Conservation (phyloP, 495 filamentous ascomycete species). For the Physcia stellaris region DNA sequence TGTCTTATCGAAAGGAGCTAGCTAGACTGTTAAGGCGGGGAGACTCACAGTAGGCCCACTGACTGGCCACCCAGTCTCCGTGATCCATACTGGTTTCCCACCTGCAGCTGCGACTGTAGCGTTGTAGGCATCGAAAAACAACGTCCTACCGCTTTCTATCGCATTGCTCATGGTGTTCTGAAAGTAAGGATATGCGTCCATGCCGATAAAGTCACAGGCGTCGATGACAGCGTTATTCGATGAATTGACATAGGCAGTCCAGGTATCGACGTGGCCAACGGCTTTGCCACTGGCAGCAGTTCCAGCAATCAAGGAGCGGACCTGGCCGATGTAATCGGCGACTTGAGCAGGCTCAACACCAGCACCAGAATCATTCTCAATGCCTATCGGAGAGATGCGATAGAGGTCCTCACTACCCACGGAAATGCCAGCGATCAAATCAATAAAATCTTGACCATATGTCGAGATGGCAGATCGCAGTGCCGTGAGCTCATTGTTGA, state of each 20-base stretch:
- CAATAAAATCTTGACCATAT: slow-evolving; percentile 33
- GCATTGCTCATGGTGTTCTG: slow-evolving; percentile 31
- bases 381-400: slow-evolving; percentile 48
- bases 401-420: slow-evolving; percentile 43
- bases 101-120: slow-evolving; percentile 25
- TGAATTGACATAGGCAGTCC: slow-evolving; percentile 32
- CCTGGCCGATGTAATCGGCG: slow-evolving; percentile 35
- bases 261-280: slow-evolving; percentile 32
- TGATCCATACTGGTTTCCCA: slow-evolving; percentile 28
- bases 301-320: slow-evolving; percentile 17
- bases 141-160: slow-evolving; percentile 27
- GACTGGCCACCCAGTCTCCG: slow-evolving; percentile 37
- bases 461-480: slow-evolving; percentile 28
- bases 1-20: no score
- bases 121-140: slow-evolving; percentile 24
- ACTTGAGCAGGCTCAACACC: slow-evolving; percentile 28
- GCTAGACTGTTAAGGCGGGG: slow-evolving; percentile 11
- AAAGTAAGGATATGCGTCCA: slow-evolving; percentile 26
- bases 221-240: slow-evolving; percentile 33
- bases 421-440: slow-evolving; percentile 35
- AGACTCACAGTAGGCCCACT: slow-evolving; percentile 18
- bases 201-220: slow-evolving; percentile 34
- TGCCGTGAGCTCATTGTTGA: slow-evolving; percentile 32
- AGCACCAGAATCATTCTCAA: slow-evolving; percentile 30
- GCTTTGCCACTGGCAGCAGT: slow-evolving; percentile 12